phyloP scores from a whole-genome alignment of 2,329 filamentous ascomycete genomes.

The Eurotiales sp. region DNA sequence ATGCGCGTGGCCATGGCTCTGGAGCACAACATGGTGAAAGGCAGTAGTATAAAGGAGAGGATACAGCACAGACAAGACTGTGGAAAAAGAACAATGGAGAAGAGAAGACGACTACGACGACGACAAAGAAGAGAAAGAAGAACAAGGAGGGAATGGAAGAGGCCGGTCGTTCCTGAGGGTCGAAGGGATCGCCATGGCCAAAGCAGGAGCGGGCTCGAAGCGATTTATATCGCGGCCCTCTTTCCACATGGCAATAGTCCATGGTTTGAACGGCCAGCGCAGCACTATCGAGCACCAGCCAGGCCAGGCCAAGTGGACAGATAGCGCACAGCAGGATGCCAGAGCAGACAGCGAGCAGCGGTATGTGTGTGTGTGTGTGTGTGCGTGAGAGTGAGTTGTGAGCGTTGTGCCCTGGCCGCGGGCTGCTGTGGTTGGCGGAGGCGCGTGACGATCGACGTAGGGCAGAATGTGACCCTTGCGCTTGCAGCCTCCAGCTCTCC shows the following conservation, averaged over 20 bases:
- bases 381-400: no score
- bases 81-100: background rate
- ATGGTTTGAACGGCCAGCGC: no score
- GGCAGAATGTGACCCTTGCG: constrained; percentile 12
- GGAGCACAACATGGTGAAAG: background rate
- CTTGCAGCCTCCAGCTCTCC: background rate
- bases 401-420: background rate
- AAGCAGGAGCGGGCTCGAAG: background rate
- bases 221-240: constrained; percentile 5
- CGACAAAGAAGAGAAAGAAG: background rate
- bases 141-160: background rate
- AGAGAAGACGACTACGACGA: background rate
- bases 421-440: constrained; percentile 9
- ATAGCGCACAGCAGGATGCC: background rate
- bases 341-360: background rate
- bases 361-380: background rate
- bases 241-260: constrained; percentile 2
- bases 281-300: no score
- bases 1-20: background rate
- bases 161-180: background rate
- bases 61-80: background rate
- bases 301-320: background rate
- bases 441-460: constrained; percentile 15
- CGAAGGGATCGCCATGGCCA: background rate
- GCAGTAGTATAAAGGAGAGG: constrained; percentile 4